Evolutionary conservation across 805 yeast species (phyloP).

Genomic region (Starmerella floris): DNA sequence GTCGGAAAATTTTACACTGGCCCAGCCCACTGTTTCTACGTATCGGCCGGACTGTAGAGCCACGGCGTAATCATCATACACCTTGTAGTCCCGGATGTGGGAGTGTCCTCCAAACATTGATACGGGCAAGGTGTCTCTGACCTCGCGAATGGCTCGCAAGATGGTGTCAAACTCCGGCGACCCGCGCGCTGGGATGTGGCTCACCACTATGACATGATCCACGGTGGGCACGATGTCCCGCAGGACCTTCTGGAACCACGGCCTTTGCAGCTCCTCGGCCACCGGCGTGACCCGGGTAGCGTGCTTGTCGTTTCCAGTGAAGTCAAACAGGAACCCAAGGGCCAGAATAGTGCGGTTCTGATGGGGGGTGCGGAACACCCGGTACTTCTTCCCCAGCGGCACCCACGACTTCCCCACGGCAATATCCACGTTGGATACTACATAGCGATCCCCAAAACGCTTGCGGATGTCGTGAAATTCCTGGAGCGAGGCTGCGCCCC

Average conservation of each 20-base stretch:
- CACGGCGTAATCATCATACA: conserved; percentile 49
- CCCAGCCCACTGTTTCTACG: conserved; percentile 80
- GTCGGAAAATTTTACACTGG: conserved; percentile 36
- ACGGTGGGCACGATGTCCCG: conserved; percentile 28
- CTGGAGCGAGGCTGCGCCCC: conserved; percentile 44
- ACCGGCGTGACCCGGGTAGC: conserved; percentile 53
- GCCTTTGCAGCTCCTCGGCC: conserved; percentile 36
- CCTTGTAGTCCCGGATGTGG: conserved; percentile 70
- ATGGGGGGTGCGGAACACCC: conserved; percentile 49
- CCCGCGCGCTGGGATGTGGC: conserved; percentile 61
- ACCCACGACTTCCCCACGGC: conserved; percentile 30
- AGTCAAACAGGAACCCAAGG: conserved; percentile 68
- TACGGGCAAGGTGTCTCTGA: conserved; percentile 48
- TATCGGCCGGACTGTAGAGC: conserved; percentile 82
- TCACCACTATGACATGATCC: conserved; percentile 56
- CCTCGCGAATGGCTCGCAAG: conserved; percentile 39
- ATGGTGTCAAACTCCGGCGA: conserved; percentile 41
- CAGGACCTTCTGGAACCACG: conserved; percentile 46
- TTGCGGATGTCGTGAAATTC: conserved; percentile 45
- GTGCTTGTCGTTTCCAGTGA: conserved; percentile 40
- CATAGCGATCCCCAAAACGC: conserved; percentile 44
- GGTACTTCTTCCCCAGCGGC: conserved; percentile 54
- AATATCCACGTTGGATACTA: conserved; percentile 33
- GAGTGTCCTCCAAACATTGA: conserved; percentile 92
- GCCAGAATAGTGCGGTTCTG: conserved; percentile 42